Evolutionary conservation across 2,329 filamentous ascomycete species (phyloP), one percentile per base, ranked within the genome.

Genomic region (Fusarium avenaceum): DNA sequence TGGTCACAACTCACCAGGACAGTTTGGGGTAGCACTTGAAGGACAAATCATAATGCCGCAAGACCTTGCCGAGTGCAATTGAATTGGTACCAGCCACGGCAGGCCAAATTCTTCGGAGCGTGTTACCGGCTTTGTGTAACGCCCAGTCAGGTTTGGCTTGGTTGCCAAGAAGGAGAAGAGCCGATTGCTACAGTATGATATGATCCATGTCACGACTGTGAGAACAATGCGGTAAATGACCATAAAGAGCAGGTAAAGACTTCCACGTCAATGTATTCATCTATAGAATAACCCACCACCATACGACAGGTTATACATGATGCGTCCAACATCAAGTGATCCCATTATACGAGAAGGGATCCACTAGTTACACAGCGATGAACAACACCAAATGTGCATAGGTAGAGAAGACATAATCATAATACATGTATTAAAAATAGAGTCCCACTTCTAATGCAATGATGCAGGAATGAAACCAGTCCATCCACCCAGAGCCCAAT

Each of bases 381-480:
- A 65, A 51, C 39, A 62, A 46, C 39, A 54, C 19, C 57, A 59
- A 48, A 54, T 54, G 49, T 54, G 32, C 53, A 65, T 58, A 58
- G 28, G 60, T 58, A 58, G 28, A 46, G 13, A 33, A 52, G 13
- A 38, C 28, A 38, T 7, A 30, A 35, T 42, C 28, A 38, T 10
- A 30, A 42, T 42, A 15, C 33, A 15, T 22, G 22, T 22, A 6
- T 57, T 38, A 30, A 59, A 59, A 64, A 65, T 65, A 65, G 62
- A 38, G 35, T 19, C 35, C 35, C 35, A 9, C 35, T 38, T 63
- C 49, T 46, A 49, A 63, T 55, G 52, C 52, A 67, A 69, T 70
- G 66, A 69, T 66, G 66, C 66, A 69, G 66, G 66, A 69, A 69
- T 69, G 66, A 63, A 70, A 70, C 66, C 62, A 67, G 30, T 28